A percentile compares a stretch with the other conserved stretches of the same genome.
Evolutionary conservation across 192 early-diverging fungal genomes (phyloP).

Genomic region (Coemansia sp.): DNA sequence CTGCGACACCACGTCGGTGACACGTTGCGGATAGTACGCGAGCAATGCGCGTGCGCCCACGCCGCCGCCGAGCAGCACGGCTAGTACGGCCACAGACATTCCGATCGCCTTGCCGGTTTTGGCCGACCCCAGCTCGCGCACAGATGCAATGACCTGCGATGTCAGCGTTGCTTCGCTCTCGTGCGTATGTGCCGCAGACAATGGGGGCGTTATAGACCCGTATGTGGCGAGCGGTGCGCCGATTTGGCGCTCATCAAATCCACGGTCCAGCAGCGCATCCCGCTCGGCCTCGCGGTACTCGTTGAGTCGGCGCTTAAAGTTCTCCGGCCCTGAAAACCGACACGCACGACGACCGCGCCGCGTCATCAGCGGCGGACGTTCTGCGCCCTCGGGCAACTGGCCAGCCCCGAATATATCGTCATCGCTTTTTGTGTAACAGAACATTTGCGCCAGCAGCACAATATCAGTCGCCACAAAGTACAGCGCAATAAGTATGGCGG

Average conservation of each 20-base stretch:
- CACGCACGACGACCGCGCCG: slow-evolving; percentile 44
- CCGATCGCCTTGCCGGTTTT: slow-evolving; percentile 25
- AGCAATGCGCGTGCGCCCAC: slow-evolving; percentile 28
- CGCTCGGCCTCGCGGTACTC: slow-evolving; percentile 49
- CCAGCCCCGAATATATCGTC: slow-evolving; percentile 34
- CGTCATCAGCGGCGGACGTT: slow-evolving; percentile 44
- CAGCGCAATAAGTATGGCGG: slow-evolving; percentile 66
- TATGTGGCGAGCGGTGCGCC: neutral
- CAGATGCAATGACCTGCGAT: slow-evolving; percentile 5
- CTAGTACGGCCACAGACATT: slow-evolving; percentile 22
- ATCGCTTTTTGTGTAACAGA: slow-evolving; percentile 60
- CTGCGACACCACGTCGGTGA: slow-evolving; percentile 57
- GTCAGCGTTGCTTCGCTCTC: neutral
- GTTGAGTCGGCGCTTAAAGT: slow-evolving; percentile 19
- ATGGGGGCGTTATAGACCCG: slow-evolving; percentile 13
- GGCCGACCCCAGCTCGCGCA: slow-evolving; percentile 19
- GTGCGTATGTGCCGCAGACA: neutral
- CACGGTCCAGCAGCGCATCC: slow-evolving; percentile 38
- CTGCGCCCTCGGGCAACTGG: slow-evolving; percentile 44
- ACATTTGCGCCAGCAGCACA: slow-evolving; percentile 64
- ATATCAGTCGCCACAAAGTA: slow-evolving; percentile 76
- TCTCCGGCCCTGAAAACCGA: slow-evolving; percentile 25
- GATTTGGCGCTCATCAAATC: slow-evolving; percentile 15
- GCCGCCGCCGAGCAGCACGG: slow-evolving; percentile 15
- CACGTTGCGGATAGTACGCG: slow-evolving; percentile 36